Evolutionary conservation across 2,329 filamentous ascomycete species (phyloP), one percentile per base, ranked within the genome.

Genomic region (Penicillium sclerotigenum): DNA sequence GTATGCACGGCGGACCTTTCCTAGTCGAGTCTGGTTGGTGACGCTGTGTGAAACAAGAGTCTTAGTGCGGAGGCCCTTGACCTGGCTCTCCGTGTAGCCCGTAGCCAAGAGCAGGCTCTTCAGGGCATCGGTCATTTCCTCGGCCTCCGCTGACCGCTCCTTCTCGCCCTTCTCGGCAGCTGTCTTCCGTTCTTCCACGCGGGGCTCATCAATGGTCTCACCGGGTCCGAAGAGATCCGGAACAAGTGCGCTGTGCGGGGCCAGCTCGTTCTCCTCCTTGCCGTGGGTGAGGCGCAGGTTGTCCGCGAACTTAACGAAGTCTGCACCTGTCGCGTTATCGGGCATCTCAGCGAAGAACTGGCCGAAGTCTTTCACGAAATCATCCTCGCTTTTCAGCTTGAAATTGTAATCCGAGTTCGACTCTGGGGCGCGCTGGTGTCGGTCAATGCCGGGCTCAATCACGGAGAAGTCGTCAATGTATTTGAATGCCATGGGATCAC

Each of bases 21-120:
- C 94, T 76, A 99, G 85, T 79, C 93, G 89, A 22, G 94, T 97
- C 81, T 97, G 93, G 77, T 99, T 97, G 62, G 84, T 80, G 57
- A 99, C 94, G 38, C 77, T 75, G 68, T 93, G 89, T 5, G 71
- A 70, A 45, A 96, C 88, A 45, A 99, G 77, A 46, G 82, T 80
- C 81, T 95, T 96, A 61, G 83, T 77, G 56, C 83, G 80, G 57
- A 96, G 74, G 2, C 64, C 67, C 24, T 68, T 66, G 49, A 88
- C 77, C 57, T 82, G 69, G 1, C 73, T 60, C 54, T 74, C 70
- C 18, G 69, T 71, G 69, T 83, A 79, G 28, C 84, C 84, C 1
- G 85, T 84, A 60, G 82, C 78, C 65, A 83, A 78, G 62, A 82
- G 77, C 41, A 87, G 71, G 37, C 79, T 76, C 63, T 80, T 76